Percentiles rank a stretch among this genome's conserved stretches.
These are phyloP conservation scores for Nectriaceae sp. DNA, from an alignment of 2,329 filamentous ascomycete genomes.

Conservation along the genomic window DNA sequence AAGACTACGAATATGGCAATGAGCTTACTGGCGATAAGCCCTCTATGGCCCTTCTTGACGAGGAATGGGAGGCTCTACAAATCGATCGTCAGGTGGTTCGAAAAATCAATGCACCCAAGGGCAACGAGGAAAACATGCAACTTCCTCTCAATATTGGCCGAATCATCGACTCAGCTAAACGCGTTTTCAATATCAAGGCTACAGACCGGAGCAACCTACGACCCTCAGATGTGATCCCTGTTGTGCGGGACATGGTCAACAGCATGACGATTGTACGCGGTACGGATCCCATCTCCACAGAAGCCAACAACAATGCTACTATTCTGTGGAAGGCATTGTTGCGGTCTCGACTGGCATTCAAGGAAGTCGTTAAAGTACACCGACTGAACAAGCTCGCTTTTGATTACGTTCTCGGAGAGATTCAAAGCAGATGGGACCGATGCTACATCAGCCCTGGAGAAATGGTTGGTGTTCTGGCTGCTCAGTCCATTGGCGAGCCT, in stretches of 20 bases:
- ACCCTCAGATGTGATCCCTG: conserved; percentile 82
- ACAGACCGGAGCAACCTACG: conserved; percentile 85
- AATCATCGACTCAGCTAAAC: conserved; percentile 87
- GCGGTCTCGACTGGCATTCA: conserved; percentile 88
- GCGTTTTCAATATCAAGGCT: conserved; percentile 87
- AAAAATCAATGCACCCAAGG: conserved; percentile 63
- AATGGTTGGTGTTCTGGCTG: conserved; percentile 97
- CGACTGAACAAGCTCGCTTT: conserved; percentile 89
- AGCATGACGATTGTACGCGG: conserved; percentile 86
- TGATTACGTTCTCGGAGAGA: conserved; percentile 85
- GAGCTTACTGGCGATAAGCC: conserved; percentile 87
- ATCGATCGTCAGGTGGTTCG: conserved; percentile 78
- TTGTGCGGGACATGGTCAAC: conserved; percentile 73
- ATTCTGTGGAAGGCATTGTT: conserved; percentile 90
- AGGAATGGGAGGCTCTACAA: conserved; percentile 79
- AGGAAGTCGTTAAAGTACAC: conserved; percentile 84
- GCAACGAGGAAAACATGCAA: conserved; percentile 84
- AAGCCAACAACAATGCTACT: conserved; percentile 87
- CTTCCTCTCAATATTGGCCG: conserved; percentile 89
- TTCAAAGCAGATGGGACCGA: conserved; percentile 85
- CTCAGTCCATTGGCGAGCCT: conserved; percentile 97
- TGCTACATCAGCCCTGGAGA: conserved; percentile 89
- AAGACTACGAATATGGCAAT: conserved; percentile 71
- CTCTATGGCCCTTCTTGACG: conserved; percentile 82
- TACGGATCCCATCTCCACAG: conserved; percentile 75